Evolutionary conservation across 2,329 filamentous ascomycete species (phyloP), one percentile per base, ranked within the genome.

Genomic region (Neofusicoccum sp.): DNA sequence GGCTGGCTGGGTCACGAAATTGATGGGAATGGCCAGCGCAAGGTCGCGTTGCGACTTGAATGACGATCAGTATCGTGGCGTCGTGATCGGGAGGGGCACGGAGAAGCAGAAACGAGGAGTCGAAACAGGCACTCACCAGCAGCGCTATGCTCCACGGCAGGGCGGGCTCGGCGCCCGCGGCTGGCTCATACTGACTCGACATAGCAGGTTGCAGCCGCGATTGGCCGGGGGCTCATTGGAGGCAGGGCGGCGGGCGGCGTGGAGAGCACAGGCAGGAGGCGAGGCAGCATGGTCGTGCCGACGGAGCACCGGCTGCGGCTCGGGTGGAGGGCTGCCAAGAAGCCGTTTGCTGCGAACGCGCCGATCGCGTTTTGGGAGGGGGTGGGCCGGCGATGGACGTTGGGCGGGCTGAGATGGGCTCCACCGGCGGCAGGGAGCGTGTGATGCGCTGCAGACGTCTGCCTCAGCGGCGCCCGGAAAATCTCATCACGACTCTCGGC

Each of bases 41-140:
- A 87, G 75, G 76, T 89, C 86, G 71, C 86, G 76, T 70, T 87
- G 83, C 45, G 84, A 84, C 86, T 86, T 20, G 26, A 8, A 20
- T 26, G 26, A 57, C 30, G 45, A 56, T 59, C 24, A 62, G 45
- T 16, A 34, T 20, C 30, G n/a, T 31, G 51, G 28, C 16, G 20
- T 31, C 49, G 49, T 54, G 49, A 54, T 54, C 14, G 36, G 36
- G 34, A 44, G 30, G n/a, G 31, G 26, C 26, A 16, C n/a, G n/a
- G 11, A 34, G 53, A 34, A n/a, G 41, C 30, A 45, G 51, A 57
- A 34, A 36, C 1, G 33, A 38, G 44, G 31, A 59, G 36, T 58
- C 44, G 33, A 43, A 51, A 59, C 7, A 40, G 38, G 38, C 20
- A 59, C 63, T 38, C 63, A 67, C 66, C 62, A 66, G 53, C 31